These are phyloP conservation scores for Pseudogymnoascus sp. DNA, from an alignment of 2,329 filamentous ascomycete genomes.

Conservation along the genomic window DNA sequence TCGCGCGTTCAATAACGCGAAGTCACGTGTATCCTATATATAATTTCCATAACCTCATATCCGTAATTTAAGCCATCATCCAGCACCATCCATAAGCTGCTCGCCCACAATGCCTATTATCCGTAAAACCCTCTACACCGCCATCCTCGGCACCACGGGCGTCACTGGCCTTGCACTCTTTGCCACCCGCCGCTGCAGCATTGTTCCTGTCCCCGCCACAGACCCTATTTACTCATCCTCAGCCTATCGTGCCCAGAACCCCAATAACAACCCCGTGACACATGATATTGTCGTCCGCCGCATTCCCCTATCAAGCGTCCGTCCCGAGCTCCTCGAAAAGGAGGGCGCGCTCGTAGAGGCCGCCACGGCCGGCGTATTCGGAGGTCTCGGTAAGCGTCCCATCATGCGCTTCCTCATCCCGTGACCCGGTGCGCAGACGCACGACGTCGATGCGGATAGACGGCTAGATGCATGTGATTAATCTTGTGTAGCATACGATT, in stretches of 20 bases:
- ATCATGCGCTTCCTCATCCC: conserved; percentile 10
- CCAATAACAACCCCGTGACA: conserved; percentile 50
- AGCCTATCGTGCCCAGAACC: conserved; percentile 52
- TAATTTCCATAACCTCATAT: neutral
- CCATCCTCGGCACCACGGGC: conserved; percentile 17
- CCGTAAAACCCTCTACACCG: conserved; percentile 15
- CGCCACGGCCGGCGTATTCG: conserved; percentile 62
- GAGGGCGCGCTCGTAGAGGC: conserved; percentile 53
- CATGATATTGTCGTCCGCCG: conserved; percentile 57
- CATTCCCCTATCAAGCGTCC: conserved; percentile 54
- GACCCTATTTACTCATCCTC: conserved; percentile 54
- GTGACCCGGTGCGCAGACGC: neutral
- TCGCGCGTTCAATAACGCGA: neutral
- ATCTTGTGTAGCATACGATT: conserved; percentile 40
- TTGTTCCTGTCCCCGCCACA: conserved; percentile 47
- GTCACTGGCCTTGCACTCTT: conserved; percentile 19
- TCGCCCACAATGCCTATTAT: neutral
- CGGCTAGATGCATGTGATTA: neutral
- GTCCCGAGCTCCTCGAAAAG: conserved; percentile 55
- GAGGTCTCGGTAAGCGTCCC: conserved; percentile 46
- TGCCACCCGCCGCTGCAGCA: conserved; percentile 17
- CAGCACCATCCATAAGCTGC: neutral
- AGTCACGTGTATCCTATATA: neutral
- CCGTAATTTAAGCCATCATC: neutral
- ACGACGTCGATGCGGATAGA: neutral